Evolutionary conservation across 805 yeast species (phyloP).

Genomic region (Ogataea paradorogensis): DNA sequence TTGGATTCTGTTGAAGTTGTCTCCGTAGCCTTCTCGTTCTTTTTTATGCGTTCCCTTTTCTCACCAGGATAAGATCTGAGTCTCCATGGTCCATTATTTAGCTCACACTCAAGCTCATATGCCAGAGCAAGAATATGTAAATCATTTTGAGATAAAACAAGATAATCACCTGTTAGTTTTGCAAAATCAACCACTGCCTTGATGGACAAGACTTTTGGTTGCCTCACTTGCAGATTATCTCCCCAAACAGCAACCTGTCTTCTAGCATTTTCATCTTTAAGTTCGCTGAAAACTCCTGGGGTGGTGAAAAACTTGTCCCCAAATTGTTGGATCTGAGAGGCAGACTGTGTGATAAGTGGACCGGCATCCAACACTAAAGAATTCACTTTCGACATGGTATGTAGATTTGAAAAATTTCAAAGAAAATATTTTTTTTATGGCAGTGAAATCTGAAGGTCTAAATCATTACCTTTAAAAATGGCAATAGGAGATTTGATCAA

Average conservation of each 20-base stretch:
- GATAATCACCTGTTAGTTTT: constrained; percentile 83
- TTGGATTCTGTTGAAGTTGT: constrained; percentile 10
- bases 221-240: constrained; percentile 64
- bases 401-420: constrained; percentile 1
- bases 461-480: constrained; percentile 2
- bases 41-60: constrained; percentile 28
- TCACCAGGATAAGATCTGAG: constrained; percentile 75
- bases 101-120: constrained; percentile 78
- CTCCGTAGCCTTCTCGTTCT: constrained; percentile 8
- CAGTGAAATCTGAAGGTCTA: constrained; percentile 1
- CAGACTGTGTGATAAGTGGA: constrained; percentile 85
- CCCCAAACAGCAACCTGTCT: constrained; percentile 80
- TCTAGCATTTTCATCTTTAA: constrained; percentile 82
- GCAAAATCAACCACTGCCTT: constrained; percentile 73
- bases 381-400: constrained; percentile 38
- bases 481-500: constrained; percentile 24
- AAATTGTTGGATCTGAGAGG: constrained; percentile 63
- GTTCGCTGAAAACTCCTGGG: constrained; percentile 86
- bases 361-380: constrained; percentile 89
- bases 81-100: constrained; percentile 65
- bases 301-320: constrained; percentile 81
- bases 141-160: constrained; percentile 88
- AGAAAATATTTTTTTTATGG: constrained; percentile 3
- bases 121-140: constrained; percentile 88
- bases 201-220: constrained; percentile 67